Evolutionary conservation across 768 basidiomycete genomes (phyloP).

Genomic region (Mycena venus): DNA sequence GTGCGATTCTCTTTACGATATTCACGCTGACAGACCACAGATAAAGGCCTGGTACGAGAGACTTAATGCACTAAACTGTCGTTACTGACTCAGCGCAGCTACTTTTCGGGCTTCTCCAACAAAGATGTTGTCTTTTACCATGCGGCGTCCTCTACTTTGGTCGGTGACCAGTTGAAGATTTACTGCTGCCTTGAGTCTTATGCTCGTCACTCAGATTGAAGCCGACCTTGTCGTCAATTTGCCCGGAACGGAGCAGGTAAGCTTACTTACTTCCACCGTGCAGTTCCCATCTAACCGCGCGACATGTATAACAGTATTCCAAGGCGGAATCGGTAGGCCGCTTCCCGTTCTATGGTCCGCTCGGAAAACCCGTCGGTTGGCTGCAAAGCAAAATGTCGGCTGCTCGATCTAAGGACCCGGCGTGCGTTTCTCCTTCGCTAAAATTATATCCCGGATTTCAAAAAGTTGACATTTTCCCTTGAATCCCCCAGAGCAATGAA

Average conservation of each 20-base stretch:
- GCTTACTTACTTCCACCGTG: neutral
- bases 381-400: slow-evolving; percentile 48
- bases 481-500: slow-evolving; percentile 62
- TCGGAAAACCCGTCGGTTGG: slow-evolving; percentile 53
- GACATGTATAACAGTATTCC: too few relatives aligned
- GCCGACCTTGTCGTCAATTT: slow-evolving; percentile 90
- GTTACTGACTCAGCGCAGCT: slow-evolving; percentile 53
- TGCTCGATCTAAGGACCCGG: slow-evolving; percentile 51
- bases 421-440: slow-evolving; percentile 43
- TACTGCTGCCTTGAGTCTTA: too few relatives aligned
- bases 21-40: slow-evolving; percentile 33
- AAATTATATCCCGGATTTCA: too few relatives aligned
- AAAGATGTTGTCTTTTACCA: slow-evolving; percentile 91
- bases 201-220: slow-evolving; percentile 54
- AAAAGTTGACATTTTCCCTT: neutral
- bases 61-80: neutral
- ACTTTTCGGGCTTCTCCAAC: slow-evolving; percentile 78
- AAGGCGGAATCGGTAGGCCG: slow-evolving; percentile 26
- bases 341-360: slow-evolving; percentile 40
- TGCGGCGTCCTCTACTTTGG: slow-evolving; percentile 71
- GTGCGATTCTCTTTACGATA: neutral
- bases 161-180: neutral
- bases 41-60: slow-evolving; percentile 62
- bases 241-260: slow-evolving; percentile 81
- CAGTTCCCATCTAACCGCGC: too few relatives aligned